These are phyloP conservation scores for Vitis hybrid DNA, from an alignment of 177 flowering plant genomes.

Conservation along the genomic window DNA sequence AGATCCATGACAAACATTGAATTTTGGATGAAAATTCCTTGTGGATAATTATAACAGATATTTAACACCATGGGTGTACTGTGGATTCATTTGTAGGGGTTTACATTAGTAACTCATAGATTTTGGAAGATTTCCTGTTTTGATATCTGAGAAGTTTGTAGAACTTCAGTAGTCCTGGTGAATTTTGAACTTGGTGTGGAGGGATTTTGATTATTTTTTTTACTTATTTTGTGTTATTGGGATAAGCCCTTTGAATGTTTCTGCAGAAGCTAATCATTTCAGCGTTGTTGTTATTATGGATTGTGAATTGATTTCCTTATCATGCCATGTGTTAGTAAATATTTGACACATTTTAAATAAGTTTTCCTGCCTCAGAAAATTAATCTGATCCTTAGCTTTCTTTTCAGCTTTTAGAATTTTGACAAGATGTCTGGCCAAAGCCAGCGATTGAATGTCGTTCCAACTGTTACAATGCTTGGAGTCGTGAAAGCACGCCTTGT, in stretches of 20 bases:
- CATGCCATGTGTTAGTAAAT: not conserved
- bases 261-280: not conserved
- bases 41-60: too few relatives aligned
- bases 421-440: conserved; percentile 46
- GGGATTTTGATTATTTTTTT: not conserved
- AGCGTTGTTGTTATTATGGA: not conserved
- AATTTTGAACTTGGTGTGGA: not conserved
- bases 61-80: too few relatives aligned
- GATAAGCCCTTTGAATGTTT: not conserved
- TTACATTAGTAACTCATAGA: too few relatives aligned
- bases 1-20: too few relatives aligned
- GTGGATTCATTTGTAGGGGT: too few relatives aligned
- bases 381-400: not conserved
- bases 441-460: conserved; percentile 53
- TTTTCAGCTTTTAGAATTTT: conserved; percentile 7
- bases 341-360: not conserved
- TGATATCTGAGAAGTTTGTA: too few relatives aligned
- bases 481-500: conserved; percentile 51
- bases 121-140: too few relatives aligned
- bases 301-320: not conserved
- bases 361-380: not conserved
- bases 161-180: too few relatives aligned
- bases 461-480: conserved; percentile 54
- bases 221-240: not conserved
- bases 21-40: too few relatives aligned